phyloP scores from a whole-genome alignment of 108 stramenopile species.

The Nitzschia inconspicua region DNA sequence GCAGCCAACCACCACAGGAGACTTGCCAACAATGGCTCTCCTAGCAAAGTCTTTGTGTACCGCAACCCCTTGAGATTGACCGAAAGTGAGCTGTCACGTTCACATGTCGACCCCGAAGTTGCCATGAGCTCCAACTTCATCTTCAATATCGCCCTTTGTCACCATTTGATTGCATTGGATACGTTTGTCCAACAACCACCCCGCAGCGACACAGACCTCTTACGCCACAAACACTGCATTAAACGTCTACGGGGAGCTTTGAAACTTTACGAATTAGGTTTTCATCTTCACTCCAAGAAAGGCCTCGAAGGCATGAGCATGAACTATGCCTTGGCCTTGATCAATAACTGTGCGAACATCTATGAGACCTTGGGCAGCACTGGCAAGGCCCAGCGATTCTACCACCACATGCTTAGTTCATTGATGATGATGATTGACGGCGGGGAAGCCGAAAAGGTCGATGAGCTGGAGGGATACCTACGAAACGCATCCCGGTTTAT shows the following conservation, averaged over 20 bases:
- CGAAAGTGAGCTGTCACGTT: neutral
- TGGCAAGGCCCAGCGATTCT: neutral
- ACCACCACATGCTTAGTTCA: neutral
- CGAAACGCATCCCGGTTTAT: too few species aligned
- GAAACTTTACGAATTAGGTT: constrained; percentile 12
- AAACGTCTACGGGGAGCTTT: constrained; percentile 11
- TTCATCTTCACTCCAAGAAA: neutral
- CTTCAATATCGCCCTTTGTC: constrained; percentile 14
- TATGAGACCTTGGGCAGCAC: neutral
- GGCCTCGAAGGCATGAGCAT: neutral
- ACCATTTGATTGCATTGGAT: neutral
- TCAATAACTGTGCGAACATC: constrained; percentile 18
- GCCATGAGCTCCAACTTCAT: constrained; percentile 4
- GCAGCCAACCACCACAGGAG: neutral
- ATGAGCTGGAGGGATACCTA: neutral
- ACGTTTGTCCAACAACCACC: neutral
- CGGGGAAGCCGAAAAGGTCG: constrained; percentile 4
- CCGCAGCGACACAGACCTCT: neutral
- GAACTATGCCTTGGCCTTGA: neutral
- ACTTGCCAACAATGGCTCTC: neutral
- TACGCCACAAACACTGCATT: neutral
- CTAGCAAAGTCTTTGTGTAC: neutral
- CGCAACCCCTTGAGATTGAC: neutral
- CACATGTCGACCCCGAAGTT: neutral
- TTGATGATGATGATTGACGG: constrained; percentile 9